Conservation (phyloP, 345 rosid species). For the Ricinus communis region DNA sequence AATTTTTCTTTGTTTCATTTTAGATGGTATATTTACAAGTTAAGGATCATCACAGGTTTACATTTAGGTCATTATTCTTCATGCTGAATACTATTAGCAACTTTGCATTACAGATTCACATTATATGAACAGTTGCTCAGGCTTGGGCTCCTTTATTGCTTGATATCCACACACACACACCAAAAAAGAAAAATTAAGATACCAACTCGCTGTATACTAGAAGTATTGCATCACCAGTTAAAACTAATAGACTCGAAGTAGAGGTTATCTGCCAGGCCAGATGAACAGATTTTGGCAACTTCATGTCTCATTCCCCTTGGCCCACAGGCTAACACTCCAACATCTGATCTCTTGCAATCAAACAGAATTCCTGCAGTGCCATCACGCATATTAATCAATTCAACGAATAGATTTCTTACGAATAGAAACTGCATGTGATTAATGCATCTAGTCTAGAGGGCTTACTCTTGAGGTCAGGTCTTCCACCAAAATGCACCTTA, state of each 20-base stretch:
- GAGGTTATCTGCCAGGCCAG: constrained; percentile 21
- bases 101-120: too few relatives aligned
- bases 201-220: too few relatives aligned
- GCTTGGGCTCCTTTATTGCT: too few relatives aligned
- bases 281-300: constrained; percentile 28
- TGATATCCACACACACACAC: too few relatives aligned
- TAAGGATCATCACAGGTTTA: too few relatives aligned
- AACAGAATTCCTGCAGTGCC: constrained; percentile 23
- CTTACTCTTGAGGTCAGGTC: constrained; percentile 34
- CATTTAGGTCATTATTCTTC: too few relatives aligned
- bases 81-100: too few relatives aligned
- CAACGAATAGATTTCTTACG: not conserved
- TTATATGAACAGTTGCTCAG: too few relatives aligned
- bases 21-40: too few relatives aligned
- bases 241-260: constrained; percentile 34
- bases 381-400: not conserved
- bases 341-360: constrained; percentile 19
- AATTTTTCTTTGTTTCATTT: too few relatives aligned
- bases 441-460: not conserved
- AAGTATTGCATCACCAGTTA: constrained; percentile 22
- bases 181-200: too few relatives aligned
- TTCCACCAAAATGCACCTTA: constrained; percentile 21
- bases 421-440: not conserved
- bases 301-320: constrained; percentile 33
- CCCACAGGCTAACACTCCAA: constrained; percentile 31